Evolutionary conservation across 768 basidiomycete species (phyloP).

Genomic region (Phylloporus arenicola): DNA sequence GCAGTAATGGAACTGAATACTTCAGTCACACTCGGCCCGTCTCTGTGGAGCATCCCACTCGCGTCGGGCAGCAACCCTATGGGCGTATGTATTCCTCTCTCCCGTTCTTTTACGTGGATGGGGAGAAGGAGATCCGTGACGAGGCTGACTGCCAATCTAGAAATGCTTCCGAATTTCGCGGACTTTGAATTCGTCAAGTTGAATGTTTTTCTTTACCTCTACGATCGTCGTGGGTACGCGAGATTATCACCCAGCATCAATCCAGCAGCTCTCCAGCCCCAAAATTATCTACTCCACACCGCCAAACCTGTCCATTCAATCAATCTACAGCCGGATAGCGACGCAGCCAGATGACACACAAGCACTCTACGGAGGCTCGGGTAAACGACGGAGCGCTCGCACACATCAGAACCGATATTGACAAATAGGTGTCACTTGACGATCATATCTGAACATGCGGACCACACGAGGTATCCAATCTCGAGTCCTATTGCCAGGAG

Average conservation of each 20-base stretch:
- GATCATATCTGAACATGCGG: conserved; percentile 21
- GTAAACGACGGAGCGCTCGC: neutral
- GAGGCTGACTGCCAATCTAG: neutral
- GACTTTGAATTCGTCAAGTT: conserved; percentile 15
- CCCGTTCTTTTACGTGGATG: conserved; percentile 16
- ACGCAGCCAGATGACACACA: neutral
- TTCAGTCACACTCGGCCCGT: conserved; percentile 6
- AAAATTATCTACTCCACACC: conserved; percentile 8
- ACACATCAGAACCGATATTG: neutral
- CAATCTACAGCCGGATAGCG: neutral
- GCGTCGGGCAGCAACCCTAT: conserved; percentile 3
- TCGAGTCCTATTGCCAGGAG: conserved; percentile 8
- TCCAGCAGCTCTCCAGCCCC: conserved; percentile 5
- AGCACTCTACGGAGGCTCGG: neutral
- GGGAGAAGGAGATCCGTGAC: conserved; percentile 5
- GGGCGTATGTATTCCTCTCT: conserved; percentile 3
- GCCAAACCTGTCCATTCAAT: conserved; percentile 7
- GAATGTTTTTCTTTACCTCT: neutral
- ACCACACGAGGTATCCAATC: conserved; percentile 20
- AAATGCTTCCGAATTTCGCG: conserved; percentile 26
- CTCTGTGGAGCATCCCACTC: conserved; percentile 12
- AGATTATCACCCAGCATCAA: conserved; percentile 13
- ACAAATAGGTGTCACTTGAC: conserved; percentile 15
- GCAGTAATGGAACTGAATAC: conserved; percentile 19
- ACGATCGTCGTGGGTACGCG: neutral